These are phyloP conservation scores for Chernovozyma sophiae-reginae DNA, from an alignment of 1,139 yeast species.

Conservation along the genomic window DNA sequence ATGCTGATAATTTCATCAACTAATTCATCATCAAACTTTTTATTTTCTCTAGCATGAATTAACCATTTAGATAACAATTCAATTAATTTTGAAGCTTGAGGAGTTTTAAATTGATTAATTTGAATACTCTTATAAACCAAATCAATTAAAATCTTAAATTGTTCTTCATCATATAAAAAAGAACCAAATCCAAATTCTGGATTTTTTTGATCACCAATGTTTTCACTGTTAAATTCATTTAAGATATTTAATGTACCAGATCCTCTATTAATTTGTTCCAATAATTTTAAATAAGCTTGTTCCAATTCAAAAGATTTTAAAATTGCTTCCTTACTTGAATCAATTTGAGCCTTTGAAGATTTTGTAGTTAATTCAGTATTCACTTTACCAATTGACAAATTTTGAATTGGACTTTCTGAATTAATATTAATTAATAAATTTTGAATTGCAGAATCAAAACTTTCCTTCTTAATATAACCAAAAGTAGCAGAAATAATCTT, in stretches of 20 bases:
- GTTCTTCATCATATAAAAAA: constrained; percentile 55
- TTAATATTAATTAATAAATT: constrained; percentile 52
- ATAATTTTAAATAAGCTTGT: constrained; percentile 72
- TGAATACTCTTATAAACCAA: constrained; percentile 51
- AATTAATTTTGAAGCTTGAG: constrained; percentile 46
- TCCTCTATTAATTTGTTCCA: constrained; percentile 56
- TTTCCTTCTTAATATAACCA: constrained; percentile 43
- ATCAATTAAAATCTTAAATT: constrained; percentile 42
- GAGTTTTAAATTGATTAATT: constrained; percentile 42
- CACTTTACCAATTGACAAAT: constrained; percentile 55
- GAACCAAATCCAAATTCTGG: constrained; percentile 92
- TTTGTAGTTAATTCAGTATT: constrained; percentile 28
- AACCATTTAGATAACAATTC: constrained; percentile 71
- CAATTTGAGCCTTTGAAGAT: constrained; percentile 21
- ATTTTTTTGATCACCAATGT: constrained; percentile 39
- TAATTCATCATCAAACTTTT: constrained; percentile 19
- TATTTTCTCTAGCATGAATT: constrained; percentile 34
- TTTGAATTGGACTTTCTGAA: constrained; percentile 56
- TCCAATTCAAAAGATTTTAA: constrained; percentile 55
- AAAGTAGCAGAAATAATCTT: constrained; percentile 59
- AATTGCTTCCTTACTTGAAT: constrained; percentile 30
- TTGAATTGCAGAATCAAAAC: constrained; percentile 42
- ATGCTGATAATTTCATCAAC: constrained; percentile 35
- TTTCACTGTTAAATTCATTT: constrained; percentile 42
- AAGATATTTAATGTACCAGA: constrained; percentile 51